phyloP scores from a whole-genome alignment of 345 rosid genomes.

The Linum tenue region DNA sequence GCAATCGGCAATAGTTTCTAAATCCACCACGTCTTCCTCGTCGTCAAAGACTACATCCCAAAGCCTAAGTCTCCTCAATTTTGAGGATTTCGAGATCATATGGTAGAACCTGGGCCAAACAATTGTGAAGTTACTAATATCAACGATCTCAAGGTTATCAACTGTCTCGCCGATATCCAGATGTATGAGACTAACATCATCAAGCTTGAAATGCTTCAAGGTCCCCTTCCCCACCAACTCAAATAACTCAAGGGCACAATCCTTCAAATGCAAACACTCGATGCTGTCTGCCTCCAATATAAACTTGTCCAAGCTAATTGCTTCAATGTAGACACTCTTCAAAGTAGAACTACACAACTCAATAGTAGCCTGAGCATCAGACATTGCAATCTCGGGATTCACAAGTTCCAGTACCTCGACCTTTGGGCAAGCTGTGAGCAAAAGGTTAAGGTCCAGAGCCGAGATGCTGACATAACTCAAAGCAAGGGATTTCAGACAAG shows the following conservation, averaged over 20 bases:
- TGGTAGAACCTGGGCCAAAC: constrained; percentile 67
- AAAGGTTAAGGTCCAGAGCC: constrained; percentile 59
- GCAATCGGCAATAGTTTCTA: constrained; percentile 58
- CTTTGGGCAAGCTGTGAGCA: constrained; percentile 62
- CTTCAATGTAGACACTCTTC: constrained; percentile 53
- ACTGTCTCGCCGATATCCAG: constrained; percentile 59
- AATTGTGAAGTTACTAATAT: constrained; percentile 62
- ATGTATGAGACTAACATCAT: constrained; percentile 56
- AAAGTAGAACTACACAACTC: constrained; percentile 53
- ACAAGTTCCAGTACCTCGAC: constrained; percentile 57
- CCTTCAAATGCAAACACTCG: constrained; percentile 67
- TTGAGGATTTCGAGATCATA: constrained; percentile 65
- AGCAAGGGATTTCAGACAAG: constrained; percentile 72
- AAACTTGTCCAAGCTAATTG: constrained; percentile 63
- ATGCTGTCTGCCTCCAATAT: constrained; percentile 75
- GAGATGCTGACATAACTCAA: constrained; percentile 61
- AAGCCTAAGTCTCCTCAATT: constrained; percentile 59
- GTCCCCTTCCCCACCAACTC: constrained; percentile 75
- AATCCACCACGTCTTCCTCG: constrained; percentile 38
- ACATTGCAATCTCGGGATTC: constrained; percentile 60
- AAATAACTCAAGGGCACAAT: constrained; percentile 56
- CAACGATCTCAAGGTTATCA: constrained; percentile 62
- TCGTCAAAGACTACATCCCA: constrained; percentile 73
- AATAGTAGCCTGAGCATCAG: constrained; percentile 61
- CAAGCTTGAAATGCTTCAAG: constrained; percentile 64